Evolutionary conservation across 116 monocot genomes (phyloP).

Genomic region (Iris pallida): DNA sequence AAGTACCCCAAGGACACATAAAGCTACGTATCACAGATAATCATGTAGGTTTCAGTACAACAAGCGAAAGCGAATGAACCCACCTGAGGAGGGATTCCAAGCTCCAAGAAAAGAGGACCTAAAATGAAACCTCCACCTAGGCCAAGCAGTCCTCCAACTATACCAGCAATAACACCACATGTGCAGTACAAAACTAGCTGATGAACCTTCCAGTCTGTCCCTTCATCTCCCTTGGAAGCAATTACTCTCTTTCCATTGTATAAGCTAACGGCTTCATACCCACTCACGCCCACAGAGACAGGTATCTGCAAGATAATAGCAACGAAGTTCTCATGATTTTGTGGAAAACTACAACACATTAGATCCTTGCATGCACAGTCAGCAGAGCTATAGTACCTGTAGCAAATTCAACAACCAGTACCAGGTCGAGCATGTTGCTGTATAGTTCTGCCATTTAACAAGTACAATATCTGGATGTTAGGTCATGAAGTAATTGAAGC

Average conservation of each 20-base stretch:
- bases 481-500: background rate
- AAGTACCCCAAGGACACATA: no score
- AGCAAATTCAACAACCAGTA: constrained; percentile 76
- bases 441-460: constrained; percentile 51
- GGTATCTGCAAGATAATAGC: constrained; percentile 52
- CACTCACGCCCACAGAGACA: constrained; percentile 60
- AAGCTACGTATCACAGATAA: background rate
- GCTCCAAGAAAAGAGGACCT: constrained; percentile 75
- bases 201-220: constrained; percentile 41
- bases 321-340: background rate
- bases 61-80: background rate
- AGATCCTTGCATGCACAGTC: background rate
- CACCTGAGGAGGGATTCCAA: constrained; percentile 71
- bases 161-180: constrained; percentile 58
- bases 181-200: constrained; percentile 55
- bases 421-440: constrained; percentile 43
- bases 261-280: constrained; percentile 52
- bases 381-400: constrained; percentile 41
- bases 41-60: background rate
- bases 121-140: constrained; percentile 80
- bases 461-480: background rate
- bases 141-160: constrained; percentile 76
- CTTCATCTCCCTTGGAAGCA: constrained; percentile 53
- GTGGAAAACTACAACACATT: background rate
- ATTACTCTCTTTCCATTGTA: constrained; percentile 66